phyloP scores from a whole-genome alignment of 2,329 filamentous ascomycete genomes.

The Alternaria sp. region DNA sequence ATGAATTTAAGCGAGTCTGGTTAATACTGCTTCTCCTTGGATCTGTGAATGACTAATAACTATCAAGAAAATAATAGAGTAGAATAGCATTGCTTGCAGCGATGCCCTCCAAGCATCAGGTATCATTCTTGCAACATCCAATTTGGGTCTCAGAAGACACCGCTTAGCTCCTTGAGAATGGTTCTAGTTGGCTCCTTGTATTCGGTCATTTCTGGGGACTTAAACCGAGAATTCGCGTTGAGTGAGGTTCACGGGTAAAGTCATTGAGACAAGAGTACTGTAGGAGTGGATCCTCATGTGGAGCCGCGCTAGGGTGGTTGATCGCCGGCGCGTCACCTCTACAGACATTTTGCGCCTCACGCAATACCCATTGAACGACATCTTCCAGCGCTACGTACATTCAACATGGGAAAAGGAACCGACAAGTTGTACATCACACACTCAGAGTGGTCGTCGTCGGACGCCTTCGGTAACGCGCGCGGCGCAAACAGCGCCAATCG shows the following conservation, averaged over 20 bases:
- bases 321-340: conserved; percentile 15
- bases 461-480: conserved; percentile 84
- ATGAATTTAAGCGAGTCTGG: conserved; percentile 6
- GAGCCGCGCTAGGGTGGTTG: conserved; percentile 5
- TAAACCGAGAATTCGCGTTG: not conserved
- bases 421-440: conserved; percentile 78
- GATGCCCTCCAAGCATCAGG: no score
- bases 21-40: not conserved
- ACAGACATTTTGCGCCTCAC: conserved; percentile 10
- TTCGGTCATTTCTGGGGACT: not conserved
- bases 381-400: not conserved
- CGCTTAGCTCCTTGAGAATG: no score
- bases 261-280: not conserved
- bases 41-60: not conserved
- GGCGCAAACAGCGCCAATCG: conserved; percentile 69
- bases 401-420: conserved; percentile 50
- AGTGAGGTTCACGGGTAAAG: not conserved
- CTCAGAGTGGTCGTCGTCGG: conserved; percentile 93
- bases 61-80: no score
- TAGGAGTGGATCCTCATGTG: not conserved
- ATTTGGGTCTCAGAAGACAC: no score
- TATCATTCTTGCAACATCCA: no score
- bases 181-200: no score
- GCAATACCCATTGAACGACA: not conserved
- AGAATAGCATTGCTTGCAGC: no score